phyloP scores from a whole-genome alignment of 768 basidiomycete genomes.

The Suillus subaureus region DNA sequence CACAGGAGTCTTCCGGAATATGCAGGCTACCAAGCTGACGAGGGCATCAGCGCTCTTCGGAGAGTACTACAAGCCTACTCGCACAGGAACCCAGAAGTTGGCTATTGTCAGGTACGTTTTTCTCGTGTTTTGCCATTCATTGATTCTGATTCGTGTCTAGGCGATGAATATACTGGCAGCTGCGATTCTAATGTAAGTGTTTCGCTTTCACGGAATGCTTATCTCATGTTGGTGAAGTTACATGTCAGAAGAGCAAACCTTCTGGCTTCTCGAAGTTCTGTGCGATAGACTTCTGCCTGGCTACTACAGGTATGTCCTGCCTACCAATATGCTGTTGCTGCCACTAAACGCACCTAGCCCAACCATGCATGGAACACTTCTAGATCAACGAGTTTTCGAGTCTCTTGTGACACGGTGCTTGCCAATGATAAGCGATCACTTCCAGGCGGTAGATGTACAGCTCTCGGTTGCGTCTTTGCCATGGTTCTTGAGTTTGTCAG shows the following conservation, averaged over 20 bases:
- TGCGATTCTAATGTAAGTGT: conserved; percentile 83
- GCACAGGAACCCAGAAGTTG: too few relatives aligned
- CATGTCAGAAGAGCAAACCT: conserved; percentile 98
- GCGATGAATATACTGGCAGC: conserved; percentile 98
- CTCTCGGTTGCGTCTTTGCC: conserved; percentile 95
- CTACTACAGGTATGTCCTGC: conserved; percentile 80
- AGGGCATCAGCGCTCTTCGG: conserved; percentile 82
- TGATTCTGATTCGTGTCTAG: conserved; percentile 36
- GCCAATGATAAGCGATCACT: conserved; percentile 94
- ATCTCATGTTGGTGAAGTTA: conserved; percentile 57
- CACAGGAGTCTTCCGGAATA: conserved; percentile 97
- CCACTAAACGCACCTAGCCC: conserved; percentile 51
- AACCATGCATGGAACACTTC: conserved; percentile 97
- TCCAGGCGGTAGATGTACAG: conserved; percentile 89
- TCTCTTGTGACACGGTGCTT: conserved; percentile 86
- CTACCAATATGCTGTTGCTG: not conserved
- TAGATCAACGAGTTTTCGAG: conserved; percentile 99
- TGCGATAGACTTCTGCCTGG: conserved; percentile 95
- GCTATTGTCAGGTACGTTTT: too few relatives aligned
- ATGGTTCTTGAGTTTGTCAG: conserved; percentile 97
- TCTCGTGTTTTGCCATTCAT: not conserved
- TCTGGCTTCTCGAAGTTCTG: conserved; percentile 94
- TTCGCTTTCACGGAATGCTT: not conserved
- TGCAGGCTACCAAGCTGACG: conserved; percentile 89
- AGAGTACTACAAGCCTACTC: conserved; percentile 89